Evolutionary conservation across 202 grass and related monocot genomes (phyloP).

Genomic region (Zoysia matrella): DNA sequence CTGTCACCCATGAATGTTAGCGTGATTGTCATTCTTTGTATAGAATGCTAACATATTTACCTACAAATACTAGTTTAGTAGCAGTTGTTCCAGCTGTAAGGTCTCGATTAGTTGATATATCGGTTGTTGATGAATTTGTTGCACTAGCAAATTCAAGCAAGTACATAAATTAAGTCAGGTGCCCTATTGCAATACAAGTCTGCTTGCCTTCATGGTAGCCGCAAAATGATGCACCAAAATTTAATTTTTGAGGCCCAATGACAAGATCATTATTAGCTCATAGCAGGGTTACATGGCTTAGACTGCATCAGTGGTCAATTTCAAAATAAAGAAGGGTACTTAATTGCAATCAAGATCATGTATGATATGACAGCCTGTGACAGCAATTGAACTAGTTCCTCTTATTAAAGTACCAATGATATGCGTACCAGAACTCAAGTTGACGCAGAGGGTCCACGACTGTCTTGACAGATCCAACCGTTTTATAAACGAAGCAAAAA

Average conservation of each 20-base stretch:
- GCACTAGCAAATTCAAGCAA: too few species aligned
- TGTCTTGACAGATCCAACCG: too few species aligned
- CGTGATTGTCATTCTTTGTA: not conserved
- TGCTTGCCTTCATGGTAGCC: not conserved
- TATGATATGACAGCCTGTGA: not conserved
- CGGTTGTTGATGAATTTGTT: too few species aligned
- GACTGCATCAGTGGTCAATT: not conserved
- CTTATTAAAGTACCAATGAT: too few species aligned
- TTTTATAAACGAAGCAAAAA: too few species aligned
- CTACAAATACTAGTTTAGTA: not conserved
- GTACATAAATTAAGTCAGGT: too few species aligned
- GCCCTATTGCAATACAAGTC: too few species aligned
- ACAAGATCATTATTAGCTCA: not conserved
- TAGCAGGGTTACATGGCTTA: not conserved
- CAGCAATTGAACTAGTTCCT: too few species aligned
- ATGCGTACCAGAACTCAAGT: too few species aligned
- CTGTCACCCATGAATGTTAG: not conserved
- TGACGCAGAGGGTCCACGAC: too few species aligned
- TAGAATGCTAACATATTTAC: not conserved
- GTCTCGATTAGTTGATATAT: not conserved
- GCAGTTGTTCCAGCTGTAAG: not conserved
- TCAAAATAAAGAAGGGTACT: not conserved
- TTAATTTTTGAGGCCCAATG: not conserved
- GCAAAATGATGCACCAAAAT: not conserved
- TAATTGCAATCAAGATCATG: constrained; percentile 11